These are phyloP conservation scores for Diaporthe sp. DNA, from an alignment of 2,329 filamentous ascomycete genomes.

Conservation along the genomic window DNA sequence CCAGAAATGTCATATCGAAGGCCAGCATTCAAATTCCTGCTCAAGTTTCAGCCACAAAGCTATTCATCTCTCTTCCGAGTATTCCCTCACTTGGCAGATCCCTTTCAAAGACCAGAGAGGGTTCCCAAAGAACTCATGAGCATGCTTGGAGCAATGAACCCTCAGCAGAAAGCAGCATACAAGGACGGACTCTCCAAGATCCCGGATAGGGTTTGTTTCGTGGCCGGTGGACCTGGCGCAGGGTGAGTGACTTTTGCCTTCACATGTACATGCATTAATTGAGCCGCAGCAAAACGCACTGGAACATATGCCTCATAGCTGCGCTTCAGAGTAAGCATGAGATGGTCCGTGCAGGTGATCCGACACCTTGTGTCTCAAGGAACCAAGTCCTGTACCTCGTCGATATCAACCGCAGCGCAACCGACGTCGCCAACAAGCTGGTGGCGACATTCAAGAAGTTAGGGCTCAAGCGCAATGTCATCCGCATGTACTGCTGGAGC, in stretches of 20 bases:
- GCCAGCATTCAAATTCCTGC: background rate
- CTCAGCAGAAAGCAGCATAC: background rate
- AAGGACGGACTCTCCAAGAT: background rate
- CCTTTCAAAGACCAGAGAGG: background rate
- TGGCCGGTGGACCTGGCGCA: conserved; percentile 9
- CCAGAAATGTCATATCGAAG: background rate
- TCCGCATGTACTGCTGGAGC: conserved; percentile 30
- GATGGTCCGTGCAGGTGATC: background rate
- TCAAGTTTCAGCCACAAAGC: background rate
- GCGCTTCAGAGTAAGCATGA: background rate
- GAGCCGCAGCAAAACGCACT: background rate
- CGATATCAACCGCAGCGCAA: background rate
- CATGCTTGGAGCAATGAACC: background rate
- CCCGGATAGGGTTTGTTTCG: background rate
- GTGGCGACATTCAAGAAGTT: background rate
- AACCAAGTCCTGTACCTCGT: conserved; percentile 7
- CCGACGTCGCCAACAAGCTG: conserved; percentile 20
- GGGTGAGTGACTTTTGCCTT: background rate
- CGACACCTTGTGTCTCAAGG: background rate
- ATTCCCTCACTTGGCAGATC: conserved; percentile 13
- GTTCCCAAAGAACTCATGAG: background rate
- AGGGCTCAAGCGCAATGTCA: background rate
- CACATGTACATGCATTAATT: background rate
- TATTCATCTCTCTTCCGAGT: background rate
- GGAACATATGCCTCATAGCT: background rate